Conservation (phyloP, 1,284 basidiomycete genomes). For the Papiliotrema terrestris region DNA sequence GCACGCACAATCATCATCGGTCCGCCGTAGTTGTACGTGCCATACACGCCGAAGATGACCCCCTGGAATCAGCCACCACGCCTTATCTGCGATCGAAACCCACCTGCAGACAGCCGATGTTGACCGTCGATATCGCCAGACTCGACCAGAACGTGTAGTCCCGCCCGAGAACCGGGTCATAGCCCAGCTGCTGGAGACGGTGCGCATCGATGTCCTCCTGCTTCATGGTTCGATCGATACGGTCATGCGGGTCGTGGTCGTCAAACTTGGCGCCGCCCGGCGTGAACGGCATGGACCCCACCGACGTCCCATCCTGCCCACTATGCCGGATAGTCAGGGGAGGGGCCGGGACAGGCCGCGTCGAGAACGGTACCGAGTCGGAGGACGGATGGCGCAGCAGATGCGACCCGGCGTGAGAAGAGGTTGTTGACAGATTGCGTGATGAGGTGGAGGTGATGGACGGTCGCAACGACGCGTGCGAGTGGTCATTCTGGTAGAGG, state of each 20-base stretch:
- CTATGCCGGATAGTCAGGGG: conserved; percentile 10
- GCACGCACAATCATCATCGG: conserved; percentile 41
- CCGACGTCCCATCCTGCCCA: neutral
- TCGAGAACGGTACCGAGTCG: conserved; percentile 24
- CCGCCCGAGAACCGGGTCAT: conserved; percentile 45
- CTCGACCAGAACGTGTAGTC: conserved; percentile 49
- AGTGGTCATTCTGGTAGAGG: neutral
- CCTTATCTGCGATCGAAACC: conserved; percentile 5
- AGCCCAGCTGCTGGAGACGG: conserved; percentile 44
- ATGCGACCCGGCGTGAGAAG: neutral
- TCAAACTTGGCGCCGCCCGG: neutral
- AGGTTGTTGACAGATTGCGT: neutral
- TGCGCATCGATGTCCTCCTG: conserved; percentile 39
- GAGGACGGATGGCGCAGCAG: neutral
- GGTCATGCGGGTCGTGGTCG: too few species aligned
- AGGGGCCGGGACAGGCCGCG: conserved; percentile 35
- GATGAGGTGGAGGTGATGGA: neutral
- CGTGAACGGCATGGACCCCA: neutral
- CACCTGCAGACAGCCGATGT: conserved; percentile 43
- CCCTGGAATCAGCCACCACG: conserved; percentile 23
- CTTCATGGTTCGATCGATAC: neutral
- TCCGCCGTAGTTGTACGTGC: conserved; percentile 45
- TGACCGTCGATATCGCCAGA: conserved; percentile 40
- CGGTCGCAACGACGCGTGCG: neutral
- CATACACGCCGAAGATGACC: conserved; percentile 42